Evolutionary conservation across 257 asterid species (phyloP), one percentile per base, ranked within the genome.

Genomic region (Perilla frutescens): DNA sequence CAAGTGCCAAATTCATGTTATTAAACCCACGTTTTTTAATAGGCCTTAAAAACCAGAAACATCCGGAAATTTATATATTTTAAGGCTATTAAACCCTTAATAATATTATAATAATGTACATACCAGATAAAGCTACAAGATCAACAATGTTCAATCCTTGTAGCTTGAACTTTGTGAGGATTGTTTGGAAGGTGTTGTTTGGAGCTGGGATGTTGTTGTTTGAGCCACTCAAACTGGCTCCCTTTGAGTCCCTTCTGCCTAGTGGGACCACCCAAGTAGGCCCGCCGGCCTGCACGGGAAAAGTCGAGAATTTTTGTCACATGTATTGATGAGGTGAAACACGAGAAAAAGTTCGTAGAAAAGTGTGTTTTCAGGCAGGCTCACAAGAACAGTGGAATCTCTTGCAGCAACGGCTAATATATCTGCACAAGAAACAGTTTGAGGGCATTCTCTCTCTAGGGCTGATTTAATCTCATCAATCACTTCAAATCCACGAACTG

Each of bases 131-230:
- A 1, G 98, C 89, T 0, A 93, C 98, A 7, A 93, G 89, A 76
- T 93, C 98, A 60, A 91, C 90, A 80, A 91, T 50, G 85, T 89
- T 71, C 37, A 93, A 84, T 37, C 97, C 97, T 74, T 91, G 77
- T 8, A 82, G 68, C 82, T 91, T 89, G 66, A 93, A 93, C 68
- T 91, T 93, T 0, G 97, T 91, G 71, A 91, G 93, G 56, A 93
- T 91, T 29, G 96, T 93, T 66, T 88, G 91, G 60, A 93, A 93
- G 50, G 98, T 93, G 86, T 85, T 93, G 88, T 84, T 93, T 51
- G 96, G 98, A 41, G 96, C 96, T 62, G 98, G 98, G 73, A 93
- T 93, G 87, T 93, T 85, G 44, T 88, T 76, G 88, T 91, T 91
- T 43, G 98, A 85, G 62, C 98, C 98, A 75, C 96, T 93, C 72